phyloP scores from a whole-genome alignment of 768 basidiomycete genomes.

The Panaeolus cyanescens region DNA sequence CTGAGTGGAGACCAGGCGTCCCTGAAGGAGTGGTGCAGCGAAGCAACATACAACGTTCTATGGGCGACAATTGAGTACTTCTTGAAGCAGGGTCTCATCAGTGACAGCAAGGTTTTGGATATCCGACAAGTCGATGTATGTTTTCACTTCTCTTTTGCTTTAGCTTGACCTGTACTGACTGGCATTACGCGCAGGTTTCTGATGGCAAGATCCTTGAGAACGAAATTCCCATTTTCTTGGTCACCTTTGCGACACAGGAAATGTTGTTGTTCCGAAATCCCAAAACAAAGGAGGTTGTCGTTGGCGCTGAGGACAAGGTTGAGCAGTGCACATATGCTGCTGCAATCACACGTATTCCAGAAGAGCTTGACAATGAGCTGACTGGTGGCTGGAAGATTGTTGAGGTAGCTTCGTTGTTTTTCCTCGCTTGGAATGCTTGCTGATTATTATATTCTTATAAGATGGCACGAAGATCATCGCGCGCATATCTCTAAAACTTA shows the following conservation, averaged over 20 bases:
- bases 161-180: neutral
- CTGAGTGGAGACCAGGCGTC: constrained; percentile 86
- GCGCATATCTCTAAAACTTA: constrained; percentile 44
- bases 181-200: constrained; percentile 58
- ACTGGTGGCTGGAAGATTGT: constrained; percentile 99
- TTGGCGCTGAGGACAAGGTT: constrained; percentile 88
- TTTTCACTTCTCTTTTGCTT: constrained; percentile 12
- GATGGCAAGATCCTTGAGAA: constrained; percentile 91
- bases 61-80: constrained; percentile 98
- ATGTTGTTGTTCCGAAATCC: constrained; percentile 89
- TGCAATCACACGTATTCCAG: constrained; percentile 84
- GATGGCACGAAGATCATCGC: constrained; percentile 48
- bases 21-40: constrained; percentile 89
- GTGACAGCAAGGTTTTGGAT: constrained; percentile 93
- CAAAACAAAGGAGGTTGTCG: constrained; percentile 81
- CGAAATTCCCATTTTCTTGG: constrained; percentile 85
- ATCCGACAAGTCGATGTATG: constrained; percentile 96
- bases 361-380: constrained; percentile 87
- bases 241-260: constrained; percentile 94
- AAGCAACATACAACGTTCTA: constrained; percentile 98
- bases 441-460: constrained; percentile 16
- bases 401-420: constrained; percentile 60
- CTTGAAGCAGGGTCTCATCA: constrained; percentile 85
- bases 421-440: neutral
- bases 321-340: constrained; percentile 94